Conservation (phyloP, 2,329 filamentous ascomycete genomes). For the Arthrobotrys pseudoclavata region DNA sequence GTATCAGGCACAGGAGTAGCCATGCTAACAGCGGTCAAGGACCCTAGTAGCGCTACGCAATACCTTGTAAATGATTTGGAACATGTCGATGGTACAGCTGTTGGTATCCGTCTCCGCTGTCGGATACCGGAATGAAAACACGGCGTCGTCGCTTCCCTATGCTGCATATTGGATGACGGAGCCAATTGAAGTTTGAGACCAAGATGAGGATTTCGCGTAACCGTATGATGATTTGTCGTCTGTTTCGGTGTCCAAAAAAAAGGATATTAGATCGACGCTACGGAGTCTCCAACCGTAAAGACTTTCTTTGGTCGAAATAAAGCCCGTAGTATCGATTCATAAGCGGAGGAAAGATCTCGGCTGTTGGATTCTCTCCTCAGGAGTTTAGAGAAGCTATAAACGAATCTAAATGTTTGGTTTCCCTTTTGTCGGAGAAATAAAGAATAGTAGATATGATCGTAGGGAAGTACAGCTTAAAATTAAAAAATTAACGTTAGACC, state of each 20-base stretch:
- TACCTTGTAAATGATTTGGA: conserved; percentile 57
- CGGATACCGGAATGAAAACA: conserved; percentile 17
- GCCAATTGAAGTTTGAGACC: conserved; percentile 32
- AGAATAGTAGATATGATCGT: conserved; percentile 7
- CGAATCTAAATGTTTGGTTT: conserved; percentile 19
- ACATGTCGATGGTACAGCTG: conserved; percentile 31
- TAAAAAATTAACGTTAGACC: conserved; percentile 25
- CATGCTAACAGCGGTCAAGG: conserved; percentile 36
- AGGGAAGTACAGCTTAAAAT: neutral
- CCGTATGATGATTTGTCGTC: conserved; percentile 31
- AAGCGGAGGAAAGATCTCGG: conserved; percentile 30
- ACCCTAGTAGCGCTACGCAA: conserved; percentile 56
- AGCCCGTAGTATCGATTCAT: conserved; percentile 35
- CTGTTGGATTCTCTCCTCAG: neutral
- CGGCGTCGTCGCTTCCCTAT: conserved; percentile 10
- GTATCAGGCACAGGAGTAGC: conserved; percentile 35
- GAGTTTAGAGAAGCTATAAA: conserved; percentile 8
- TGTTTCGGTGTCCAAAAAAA: neutral
- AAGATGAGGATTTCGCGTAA: conserved; percentile 8
- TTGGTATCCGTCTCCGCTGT: conserved; percentile 37
- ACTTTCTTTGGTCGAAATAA: conserved; percentile 19
- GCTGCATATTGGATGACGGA: conserved; percentile 14
- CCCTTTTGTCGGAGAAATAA: conserved; percentile 27
- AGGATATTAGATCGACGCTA: conserved; percentile 19
- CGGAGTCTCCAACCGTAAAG: conserved; percentile 41